These are phyloP conservation scores for Termitomyces sp. DNA, from an alignment of 768 basidiomycete genomes.

Conservation along the genomic window DNA sequence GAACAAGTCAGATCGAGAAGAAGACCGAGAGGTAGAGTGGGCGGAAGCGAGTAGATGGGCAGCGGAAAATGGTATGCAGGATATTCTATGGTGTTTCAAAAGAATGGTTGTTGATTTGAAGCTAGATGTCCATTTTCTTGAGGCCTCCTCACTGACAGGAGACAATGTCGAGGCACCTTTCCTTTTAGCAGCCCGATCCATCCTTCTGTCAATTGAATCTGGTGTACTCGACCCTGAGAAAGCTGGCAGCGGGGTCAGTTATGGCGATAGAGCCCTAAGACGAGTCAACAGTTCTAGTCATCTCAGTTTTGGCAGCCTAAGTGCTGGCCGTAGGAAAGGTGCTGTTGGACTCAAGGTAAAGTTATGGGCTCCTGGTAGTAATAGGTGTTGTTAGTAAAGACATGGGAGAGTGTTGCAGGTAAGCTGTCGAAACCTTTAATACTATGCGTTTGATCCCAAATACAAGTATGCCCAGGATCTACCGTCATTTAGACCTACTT, in stretches of 20 bases:
- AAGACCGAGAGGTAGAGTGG: slow-evolving; percentile 94
- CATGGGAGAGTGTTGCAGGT: not conserved
- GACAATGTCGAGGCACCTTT: slow-evolving; percentile 96
- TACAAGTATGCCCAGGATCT: not conserved
- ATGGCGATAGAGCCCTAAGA: slow-evolving; percentile 89
- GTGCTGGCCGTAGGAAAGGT: slow-evolving; percentile 56
- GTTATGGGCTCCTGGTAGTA: slow-evolving; percentile 53
- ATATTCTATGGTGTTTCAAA: not conserved
- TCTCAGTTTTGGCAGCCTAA: slow-evolving; percentile 79
- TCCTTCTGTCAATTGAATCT: slow-evolving; percentile 86
- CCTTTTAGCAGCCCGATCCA: slow-evolving; percentile 77
- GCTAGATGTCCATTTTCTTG: slow-evolving; percentile 87
- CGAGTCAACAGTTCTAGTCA: slow-evolving; percentile 90
- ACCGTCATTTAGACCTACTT: not conserved
- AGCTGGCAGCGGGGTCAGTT: slow-evolving; percentile 92
- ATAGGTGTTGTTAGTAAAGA: slow-evolving; percentile 55
- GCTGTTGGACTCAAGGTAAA: slow-evolving; percentile 56
- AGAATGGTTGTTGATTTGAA: not conserved
- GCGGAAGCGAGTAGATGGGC: slow-evolving; percentile 95
- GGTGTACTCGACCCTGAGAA: slow-evolving; percentile 90
- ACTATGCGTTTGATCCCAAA: not conserved
- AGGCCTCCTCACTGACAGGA: slow-evolving; percentile 86
- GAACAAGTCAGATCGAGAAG: slow-evolving; percentile 93
- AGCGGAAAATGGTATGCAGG: slow-evolving; percentile 76
- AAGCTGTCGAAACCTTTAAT: not conserved